Evolutionary conservation across 2,329 filamentous ascomycete species (phyloP).

Genomic region (Paracorniculantispora psalliotae): DNA sequence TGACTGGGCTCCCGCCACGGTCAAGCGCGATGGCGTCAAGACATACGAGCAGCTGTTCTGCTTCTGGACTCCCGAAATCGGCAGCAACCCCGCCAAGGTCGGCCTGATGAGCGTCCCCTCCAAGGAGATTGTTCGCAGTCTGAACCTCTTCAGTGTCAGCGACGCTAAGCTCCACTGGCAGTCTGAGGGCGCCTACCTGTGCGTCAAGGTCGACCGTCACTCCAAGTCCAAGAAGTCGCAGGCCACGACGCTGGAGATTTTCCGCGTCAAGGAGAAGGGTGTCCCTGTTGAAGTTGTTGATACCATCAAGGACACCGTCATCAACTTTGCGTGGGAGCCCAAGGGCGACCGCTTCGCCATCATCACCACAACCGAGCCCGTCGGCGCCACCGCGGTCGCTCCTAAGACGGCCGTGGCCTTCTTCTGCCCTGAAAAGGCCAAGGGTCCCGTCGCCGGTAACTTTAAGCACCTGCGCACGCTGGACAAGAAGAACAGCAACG

Average conservation of each 20-base stretch:
- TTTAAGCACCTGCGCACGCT: conserved; percentile 94
- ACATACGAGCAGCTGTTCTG: conserved; percentile 92
- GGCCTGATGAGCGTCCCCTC: conserved; percentile 93
- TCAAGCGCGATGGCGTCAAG: conserved; percentile 80
- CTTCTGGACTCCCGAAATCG: conserved; percentile 98
- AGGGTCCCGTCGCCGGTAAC: conserved; percentile 75
- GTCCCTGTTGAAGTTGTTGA: conserved; percentile 98
- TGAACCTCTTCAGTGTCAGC: conserved; percentile 96
- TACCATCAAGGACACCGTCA: conserved; percentile 95
- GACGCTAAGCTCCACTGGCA: conserved; percentile 99
- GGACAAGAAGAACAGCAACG: conserved; percentile 99
- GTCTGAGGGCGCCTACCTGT: conserved; percentile 87
- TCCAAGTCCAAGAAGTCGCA: conserved; percentile 99
- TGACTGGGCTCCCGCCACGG: conserved; percentile 87
- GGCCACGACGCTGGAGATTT: conserved; percentile 96
- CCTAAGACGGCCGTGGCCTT: conserved; percentile 95
- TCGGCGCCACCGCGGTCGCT: conserved; percentile 70
- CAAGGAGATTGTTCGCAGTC: conserved; percentile 87
- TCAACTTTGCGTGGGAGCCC: conserved; percentile 99
- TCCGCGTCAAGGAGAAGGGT: conserved; percentile 94
- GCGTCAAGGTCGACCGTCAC: conserved; percentile 97
- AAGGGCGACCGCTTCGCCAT: conserved; percentile 96
- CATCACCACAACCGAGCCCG: conserved; percentile 86
- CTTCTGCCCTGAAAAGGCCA: conserved; percentile 94
- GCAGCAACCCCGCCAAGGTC: conserved; percentile 96